Base-by-base conservation (phyloP, 1,284 basidiomycete species). In the Austroboletus niveus region DNA sequence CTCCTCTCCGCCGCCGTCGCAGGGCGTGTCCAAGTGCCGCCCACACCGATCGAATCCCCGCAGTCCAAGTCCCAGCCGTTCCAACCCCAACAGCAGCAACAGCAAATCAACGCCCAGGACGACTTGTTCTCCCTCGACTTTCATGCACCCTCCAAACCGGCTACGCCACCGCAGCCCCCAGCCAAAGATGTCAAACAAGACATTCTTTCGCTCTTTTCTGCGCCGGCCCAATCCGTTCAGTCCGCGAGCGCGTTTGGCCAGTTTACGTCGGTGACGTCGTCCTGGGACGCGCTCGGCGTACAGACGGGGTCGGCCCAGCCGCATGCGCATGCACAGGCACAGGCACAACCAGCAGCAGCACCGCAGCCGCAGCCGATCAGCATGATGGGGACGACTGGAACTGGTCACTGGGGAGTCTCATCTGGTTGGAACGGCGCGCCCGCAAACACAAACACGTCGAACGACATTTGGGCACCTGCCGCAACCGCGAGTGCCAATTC, bases 51-150 rank as follows among this genome's bases (percentile, higher is more conserved):
- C 10, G 10, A 34, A 38, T 53, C 44, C 31, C 58, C 49, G 1
- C 30, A 41, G 22, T 1, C 39, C 6, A 49, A 45, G 7, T n/a
- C 74, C 34, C 58, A 46, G 38, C 52, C 49, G 6, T 53, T 31
- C 42, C 58, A 48, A 12, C 45, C 8, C 17, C 57, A 52, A 39
- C 47, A 39, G 9, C 45, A 45, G 30, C 41, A 30, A n/a, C 45
- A 32, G 27, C 58, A 45, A 11, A 50, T 17, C 5, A 51, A 48
- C 35, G 63, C 75, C 15, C 51, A 69, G 49, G 81, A 89, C 56
- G 90, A 92, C 55, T 73, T 96, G 4, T 94, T 95, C 65, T 84
- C 87, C 34, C 82, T 95, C 45, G 92, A 95, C 69, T 94, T 94
- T 73, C 84, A 87, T 58, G 75, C 83, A 0, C 75, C 82, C 15